A percentile compares a stretch with the other conserved stretches of the same genome.
phyloP scores from a whole-genome alignment of 139 green algal genomes.

The Auxenochlorella pyrenoidosa region DNA sequence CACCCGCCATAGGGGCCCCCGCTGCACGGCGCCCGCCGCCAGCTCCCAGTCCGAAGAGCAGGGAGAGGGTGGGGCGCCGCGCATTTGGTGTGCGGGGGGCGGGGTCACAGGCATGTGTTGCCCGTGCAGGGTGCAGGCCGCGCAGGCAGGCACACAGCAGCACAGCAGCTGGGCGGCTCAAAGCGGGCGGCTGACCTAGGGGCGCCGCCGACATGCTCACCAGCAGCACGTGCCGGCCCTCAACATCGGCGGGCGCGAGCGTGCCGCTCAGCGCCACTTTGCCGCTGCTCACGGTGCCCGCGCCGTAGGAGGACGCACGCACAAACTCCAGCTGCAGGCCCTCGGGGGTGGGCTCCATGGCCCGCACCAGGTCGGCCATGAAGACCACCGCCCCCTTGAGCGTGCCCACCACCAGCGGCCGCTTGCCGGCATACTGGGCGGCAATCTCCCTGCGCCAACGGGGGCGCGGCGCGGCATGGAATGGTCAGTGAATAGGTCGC shows the following conservation, averaged over 20 bases:
- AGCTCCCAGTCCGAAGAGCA: slow-evolving; percentile 14
- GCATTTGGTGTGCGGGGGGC: not conserved
- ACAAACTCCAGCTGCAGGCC: slow-evolving; percentile 69
- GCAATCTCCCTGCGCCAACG: slow-evolving; percentile 48
- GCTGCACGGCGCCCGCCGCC: not conserved
- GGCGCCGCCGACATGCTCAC: slow-evolving; percentile 31
- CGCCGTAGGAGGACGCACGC: slow-evolving; percentile 54
- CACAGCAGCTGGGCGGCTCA: not conserved
- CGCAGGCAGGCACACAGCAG: not conserved
- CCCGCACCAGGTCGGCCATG: slow-evolving; percentile 64
- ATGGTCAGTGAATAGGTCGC: not conserved
- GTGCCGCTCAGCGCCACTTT: slow-evolving; percentile 43
- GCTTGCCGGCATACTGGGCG: slow-evolving; percentile 53
- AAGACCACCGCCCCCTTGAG: slow-evolving; percentile 73
- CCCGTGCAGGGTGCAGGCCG: slow-evolving; percentile 8
- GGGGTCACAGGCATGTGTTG: slow-evolving; percentile 51
- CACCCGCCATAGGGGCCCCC: slow-evolving; percentile 7
- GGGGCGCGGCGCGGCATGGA: not conserved
- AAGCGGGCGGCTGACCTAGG: not conserved
- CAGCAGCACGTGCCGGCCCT: slow-evolving; percentile 67
- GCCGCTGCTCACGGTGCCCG: slow-evolving; percentile 35
- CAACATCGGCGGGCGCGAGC: slow-evolving; percentile 29
- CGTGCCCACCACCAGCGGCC: slow-evolving; percentile 56
- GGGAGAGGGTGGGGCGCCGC: not conserved
- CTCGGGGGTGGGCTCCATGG: slow-evolving; percentile 53